These are phyloP conservation scores for Chytridiales sp. DNA, from an alignment of 371 early-diverging fungal genomes.

Conservation along the genomic window DNA sequence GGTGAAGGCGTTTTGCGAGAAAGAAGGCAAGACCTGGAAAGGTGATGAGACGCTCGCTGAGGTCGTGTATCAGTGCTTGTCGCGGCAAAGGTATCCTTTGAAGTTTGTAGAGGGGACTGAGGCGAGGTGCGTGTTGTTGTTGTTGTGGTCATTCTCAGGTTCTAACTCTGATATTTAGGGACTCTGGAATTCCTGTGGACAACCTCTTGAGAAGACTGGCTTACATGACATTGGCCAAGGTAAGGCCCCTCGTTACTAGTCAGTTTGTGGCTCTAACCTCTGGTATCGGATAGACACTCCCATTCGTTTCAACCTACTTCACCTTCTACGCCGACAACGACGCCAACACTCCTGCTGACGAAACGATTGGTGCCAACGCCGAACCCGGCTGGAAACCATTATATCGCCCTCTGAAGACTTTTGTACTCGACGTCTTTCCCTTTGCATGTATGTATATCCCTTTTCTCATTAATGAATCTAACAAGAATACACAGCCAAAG, in stretches of 20 bases:
- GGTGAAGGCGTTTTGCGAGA: background rate
- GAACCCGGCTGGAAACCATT: conserved; percentile 12
- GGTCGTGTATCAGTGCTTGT: conserved; percentile 1
- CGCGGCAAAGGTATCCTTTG: conserved; percentile 8
- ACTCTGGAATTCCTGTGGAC: conserved; percentile 7
- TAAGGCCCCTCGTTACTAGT: background rate
- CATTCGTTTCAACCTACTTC: conserved; percentile 11
- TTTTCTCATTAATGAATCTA: too few species aligned
- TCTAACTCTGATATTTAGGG: background rate
- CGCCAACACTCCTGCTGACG: conserved; percentile 5
- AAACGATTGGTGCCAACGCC: conserved; percentile 12
- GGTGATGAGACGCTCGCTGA: conserved; percentile 1
- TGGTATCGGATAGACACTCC: background rate
- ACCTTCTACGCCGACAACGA: conserved; percentile 4
- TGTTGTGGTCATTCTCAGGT: background rate
- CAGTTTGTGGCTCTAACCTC: background rate
- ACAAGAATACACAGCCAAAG: too few species aligned
- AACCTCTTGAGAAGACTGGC: background rate
- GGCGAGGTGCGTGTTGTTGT: background rate
- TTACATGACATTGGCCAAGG: conserved; percentile 11
- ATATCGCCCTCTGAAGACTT: conserved; percentile 5
- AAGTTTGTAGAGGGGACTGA: background rate
- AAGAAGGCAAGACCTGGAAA: background rate
- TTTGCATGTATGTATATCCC: too few species aligned
- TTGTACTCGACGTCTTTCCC: conserved; percentile 15